phyloP scores from a whole-genome alignment of 2,329 filamentous ascomycete genomes.

The Sporothrix phasma region DNA sequence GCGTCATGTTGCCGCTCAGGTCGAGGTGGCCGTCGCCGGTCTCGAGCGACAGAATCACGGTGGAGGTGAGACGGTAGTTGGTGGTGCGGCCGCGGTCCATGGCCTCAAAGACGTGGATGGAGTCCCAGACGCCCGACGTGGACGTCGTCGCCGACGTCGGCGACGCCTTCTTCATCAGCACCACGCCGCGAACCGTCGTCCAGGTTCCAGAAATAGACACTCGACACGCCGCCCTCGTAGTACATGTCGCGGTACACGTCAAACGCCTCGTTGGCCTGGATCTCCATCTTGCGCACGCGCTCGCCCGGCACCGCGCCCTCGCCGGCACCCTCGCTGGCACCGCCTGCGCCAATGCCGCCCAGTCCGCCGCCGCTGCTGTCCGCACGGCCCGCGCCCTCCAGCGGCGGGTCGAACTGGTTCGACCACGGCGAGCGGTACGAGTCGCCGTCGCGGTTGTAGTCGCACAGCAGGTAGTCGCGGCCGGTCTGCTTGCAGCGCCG shows the following conservation, averaged over 20 bases:
- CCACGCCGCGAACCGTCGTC: conserved; percentile 97
- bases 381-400: conserved; percentile 41
- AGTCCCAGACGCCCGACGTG: conserved; percentile 83
- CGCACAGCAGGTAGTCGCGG: conserved; percentile 93
- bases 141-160: conserved; percentile 26
- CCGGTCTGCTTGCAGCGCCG: conserved; percentile 79
- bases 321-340: conserved; percentile 48
- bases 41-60: conserved; percentile 83
- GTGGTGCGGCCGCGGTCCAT: conserved; percentile 83
- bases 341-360: conserved; percentile 39
- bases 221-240: conserved; percentile 91
- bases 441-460: conserved; percentile 99
- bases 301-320: conserved; percentile 86
- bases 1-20: conserved; percentile 93
- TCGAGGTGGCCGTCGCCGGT: conserved; percentile 67
- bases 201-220: conserved; percentile 96
- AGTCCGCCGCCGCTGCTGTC: conserved; percentile 37
- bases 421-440: conserved; percentile 98
- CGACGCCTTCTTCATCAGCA: conserved; percentile 86
- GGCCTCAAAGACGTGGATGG: conserved; percentile 96
- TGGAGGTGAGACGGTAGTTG: conserved; percentile 96
- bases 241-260: conserved; percentile 95
- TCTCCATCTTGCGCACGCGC: conserved; percentile 83
- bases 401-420: conserved; percentile 91
- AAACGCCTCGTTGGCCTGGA: conserved; percentile 90